phyloP scores from a whole-genome alignment of 2,329 filamentous ascomycete genomes.

The Aaosphaeria pasadenensis region DNA sequence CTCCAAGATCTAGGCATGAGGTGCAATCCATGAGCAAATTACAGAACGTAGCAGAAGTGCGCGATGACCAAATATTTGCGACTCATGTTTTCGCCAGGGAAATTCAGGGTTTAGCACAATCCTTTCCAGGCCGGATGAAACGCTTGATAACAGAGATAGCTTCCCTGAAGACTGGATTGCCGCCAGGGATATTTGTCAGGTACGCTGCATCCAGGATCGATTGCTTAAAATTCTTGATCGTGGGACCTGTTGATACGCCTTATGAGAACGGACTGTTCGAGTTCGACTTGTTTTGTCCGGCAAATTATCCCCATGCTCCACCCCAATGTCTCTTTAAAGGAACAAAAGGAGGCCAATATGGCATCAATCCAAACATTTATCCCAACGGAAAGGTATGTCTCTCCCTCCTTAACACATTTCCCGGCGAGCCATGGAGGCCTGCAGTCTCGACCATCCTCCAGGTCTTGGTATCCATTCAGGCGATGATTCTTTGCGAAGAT shows the following conservation, averaged over 20 bases:
- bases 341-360: slow-evolving; percentile 39
- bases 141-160: slow-evolving; percentile 42
- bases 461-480: slow-evolving; percentile 42
- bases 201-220: slow-evolving; percentile 47
- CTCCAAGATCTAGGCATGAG: too few species aligned
- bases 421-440: slow-evolving; percentile 46
- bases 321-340: slow-evolving; percentile 46
- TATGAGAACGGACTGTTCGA: slow-evolving; percentile 56
- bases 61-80: slow-evolving; percentile 37
- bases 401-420: slow-evolving; percentile 51
- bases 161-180: slow-evolving; percentile 45
- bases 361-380: slow-evolving; percentile 55
- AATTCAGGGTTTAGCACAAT: slow-evolving; percentile 1
- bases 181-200: slow-evolving; percentile 51
- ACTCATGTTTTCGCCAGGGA: slow-evolving; percentile 15
- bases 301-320: slow-evolving; percentile 42
- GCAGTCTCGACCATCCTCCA: slow-evolving; percentile 38
- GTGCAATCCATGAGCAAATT: too few species aligned
- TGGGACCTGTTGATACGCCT: slow-evolving; percentile 50
- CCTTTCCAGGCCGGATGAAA: slow-evolving; percentile 45
- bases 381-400: slow-evolving; percentile 50
- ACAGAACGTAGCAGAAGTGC: too few species aligned
- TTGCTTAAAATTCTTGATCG: slow-evolving; percentile 48
- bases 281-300: slow-evolving; percentile 50
- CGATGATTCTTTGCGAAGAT: slow-evolving; percentile 53